phyloP scores from a whole-genome alignment of 306 rosid species.

The Quercus aquifolioides region DNA sequence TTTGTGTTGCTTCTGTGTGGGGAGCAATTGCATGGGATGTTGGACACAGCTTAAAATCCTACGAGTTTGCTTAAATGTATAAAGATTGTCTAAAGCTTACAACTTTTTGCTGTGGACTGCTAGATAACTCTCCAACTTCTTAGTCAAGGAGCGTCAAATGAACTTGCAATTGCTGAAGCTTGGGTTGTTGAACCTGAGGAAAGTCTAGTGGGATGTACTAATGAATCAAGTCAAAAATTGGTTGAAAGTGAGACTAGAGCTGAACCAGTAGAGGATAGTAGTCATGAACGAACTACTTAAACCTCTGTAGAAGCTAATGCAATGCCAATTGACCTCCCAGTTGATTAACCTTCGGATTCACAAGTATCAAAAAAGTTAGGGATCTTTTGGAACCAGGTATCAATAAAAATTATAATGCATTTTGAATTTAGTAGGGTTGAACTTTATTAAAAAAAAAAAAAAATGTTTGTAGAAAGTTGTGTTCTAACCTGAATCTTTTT shows the following conservation, averaged over 20 bases:
- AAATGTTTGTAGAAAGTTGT: neutral
- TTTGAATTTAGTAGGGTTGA: neutral
- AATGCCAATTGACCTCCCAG: slow-evolving; percentile 29
- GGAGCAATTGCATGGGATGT: neutral
- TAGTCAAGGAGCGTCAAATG: slow-evolving; percentile 53
- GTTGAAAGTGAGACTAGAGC: slow-evolving; percentile 20
- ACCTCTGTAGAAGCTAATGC: slow-evolving; percentile 24
- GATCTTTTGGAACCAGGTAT: neutral
- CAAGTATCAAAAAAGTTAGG: slow-evolving; percentile 41
- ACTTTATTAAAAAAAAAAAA: neutral
- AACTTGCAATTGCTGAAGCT: slow-evolving; percentile 28
- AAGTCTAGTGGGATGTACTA: slow-evolving; percentile 25
- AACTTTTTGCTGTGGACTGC: slow-evolving; percentile 32
- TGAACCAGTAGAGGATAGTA: slow-evolving; percentile 26
- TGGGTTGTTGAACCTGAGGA: slow-evolving; percentile 34
- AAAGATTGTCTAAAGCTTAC: neutral
- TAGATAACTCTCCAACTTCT: slow-evolving; percentile 94
- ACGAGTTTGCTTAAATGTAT: neutral
- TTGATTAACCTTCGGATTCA: slow-evolving; percentile 32
- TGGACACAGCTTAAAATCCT: neutral
- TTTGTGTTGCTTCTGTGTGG: neutral
- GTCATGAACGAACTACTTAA: slow-evolving; percentile 34
- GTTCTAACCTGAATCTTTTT: neutral
- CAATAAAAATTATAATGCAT: neutral
- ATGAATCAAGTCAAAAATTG: slow-evolving; percentile 21